Conservation (phyloP, 2,329 filamentous ascomycete genomes). For the Penicillium sp. region DNA sequence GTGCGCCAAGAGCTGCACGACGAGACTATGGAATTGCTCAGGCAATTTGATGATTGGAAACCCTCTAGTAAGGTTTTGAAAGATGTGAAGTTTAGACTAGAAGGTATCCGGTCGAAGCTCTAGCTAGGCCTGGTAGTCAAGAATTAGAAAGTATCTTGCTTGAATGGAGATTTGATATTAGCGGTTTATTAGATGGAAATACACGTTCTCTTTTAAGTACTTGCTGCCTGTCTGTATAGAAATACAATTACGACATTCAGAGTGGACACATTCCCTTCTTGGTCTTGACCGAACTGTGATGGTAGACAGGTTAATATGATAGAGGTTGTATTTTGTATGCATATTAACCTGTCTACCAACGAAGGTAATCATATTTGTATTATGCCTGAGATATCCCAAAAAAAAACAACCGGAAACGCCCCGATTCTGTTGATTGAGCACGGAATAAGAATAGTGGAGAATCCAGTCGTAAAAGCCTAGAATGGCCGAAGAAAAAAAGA, state of each 20-base stretch:
- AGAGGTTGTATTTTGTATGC: no score
- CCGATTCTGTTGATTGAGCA: not conserved
- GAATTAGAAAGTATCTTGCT: conserved; percentile 6
- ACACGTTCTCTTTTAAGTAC: not conserved
- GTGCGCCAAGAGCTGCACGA: conserved; percentile 76
- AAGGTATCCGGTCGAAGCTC: conserved; percentile 85
- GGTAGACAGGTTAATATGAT: no score
- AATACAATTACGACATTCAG: not conserved
- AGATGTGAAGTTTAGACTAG: conserved; percentile 92
- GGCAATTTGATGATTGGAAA: conserved; percentile 91
- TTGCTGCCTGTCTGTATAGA: not conserved
- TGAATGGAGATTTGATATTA: not conserved
- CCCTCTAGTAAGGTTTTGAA: conserved; percentile 86
- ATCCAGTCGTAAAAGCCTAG: not conserved
- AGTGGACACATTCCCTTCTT: not conserved
- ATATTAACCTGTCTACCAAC: not conserved
- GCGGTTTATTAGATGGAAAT: not conserved
- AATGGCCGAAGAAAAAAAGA: conserved; percentile 10
- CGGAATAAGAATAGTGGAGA: not conserved
- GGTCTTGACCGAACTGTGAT: not conserved
- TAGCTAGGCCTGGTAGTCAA: conserved; percentile 38
- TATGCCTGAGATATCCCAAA: not conserved
- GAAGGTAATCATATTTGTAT: not conserved
- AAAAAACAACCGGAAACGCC: not conserved
- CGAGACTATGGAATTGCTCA: conserved; percentile 77